These are phyloP conservation scores for Phaeosphaeriaceae sp. DNA, from an alignment of 2,329 filamentous ascomycete genomes.

Conservation along the genomic window DNA sequence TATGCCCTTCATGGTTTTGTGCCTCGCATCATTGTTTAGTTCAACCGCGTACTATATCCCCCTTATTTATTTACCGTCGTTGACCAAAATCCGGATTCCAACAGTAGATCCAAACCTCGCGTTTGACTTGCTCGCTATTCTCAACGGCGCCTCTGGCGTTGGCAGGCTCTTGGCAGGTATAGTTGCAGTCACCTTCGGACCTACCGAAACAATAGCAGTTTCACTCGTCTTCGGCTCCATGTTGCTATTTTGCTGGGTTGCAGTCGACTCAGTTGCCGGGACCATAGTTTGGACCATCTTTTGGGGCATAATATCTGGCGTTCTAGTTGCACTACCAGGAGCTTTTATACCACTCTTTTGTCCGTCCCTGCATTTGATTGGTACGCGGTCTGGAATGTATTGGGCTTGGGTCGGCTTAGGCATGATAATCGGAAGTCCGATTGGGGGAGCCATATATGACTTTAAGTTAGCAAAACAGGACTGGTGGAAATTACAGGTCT, in stretches of 20 bases:
- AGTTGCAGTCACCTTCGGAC: too few species aligned
- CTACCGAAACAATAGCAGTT: too few species aligned
- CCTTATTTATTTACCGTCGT: not conserved
- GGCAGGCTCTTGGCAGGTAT: not conserved
- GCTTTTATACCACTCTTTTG: not conserved
- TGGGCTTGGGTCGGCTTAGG: not conserved
- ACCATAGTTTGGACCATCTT: not conserved
- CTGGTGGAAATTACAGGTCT: too few species aligned
- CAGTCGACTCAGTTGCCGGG: not conserved
- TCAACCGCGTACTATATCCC: not conserved
- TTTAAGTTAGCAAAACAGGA: too few species aligned
- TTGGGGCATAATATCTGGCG: not conserved
- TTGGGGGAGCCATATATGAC: not conserved
- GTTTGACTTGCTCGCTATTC: not conserved
- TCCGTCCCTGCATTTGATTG: not conserved
- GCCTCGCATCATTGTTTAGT: not conserved
- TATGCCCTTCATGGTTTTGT: not conserved
- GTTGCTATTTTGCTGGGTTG: not conserved
- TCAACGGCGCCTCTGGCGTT: not conserved
- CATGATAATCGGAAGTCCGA: not conserved
- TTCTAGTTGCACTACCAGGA: not conserved
- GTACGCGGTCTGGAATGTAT: not conserved
- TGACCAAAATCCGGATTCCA: not conserved
- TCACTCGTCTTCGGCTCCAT: too few species aligned
- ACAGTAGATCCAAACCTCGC: not conserved